Percentiles rank a stretch among this genome's conserved stretches.
phyloP scores from a whole-genome alignment of 2,329 filamentous ascomycete species.

The Sarocladiaceae sp. region DNA sequence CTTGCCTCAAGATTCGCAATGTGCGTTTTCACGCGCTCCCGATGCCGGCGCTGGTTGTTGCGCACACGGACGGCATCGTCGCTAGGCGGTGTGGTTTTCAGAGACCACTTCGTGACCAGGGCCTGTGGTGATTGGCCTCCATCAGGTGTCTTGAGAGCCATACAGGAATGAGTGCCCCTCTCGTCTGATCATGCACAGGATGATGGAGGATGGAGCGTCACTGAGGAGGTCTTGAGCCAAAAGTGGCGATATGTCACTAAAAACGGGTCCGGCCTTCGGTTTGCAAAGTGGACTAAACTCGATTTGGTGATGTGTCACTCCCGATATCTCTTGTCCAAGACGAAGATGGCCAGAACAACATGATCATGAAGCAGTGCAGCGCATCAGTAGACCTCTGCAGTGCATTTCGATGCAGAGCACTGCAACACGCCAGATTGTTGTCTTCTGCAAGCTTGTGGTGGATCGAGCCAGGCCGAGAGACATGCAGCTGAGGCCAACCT shows the following conservation, averaged over 20 bases:
- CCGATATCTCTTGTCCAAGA: too few species aligned
- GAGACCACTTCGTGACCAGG: slow-evolving; percentile 2
- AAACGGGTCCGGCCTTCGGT: background rate
- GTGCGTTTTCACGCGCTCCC: slow-evolving; percentile 33
- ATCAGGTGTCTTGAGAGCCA: too few species aligned
- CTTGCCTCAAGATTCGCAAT: slow-evolving; percentile 23
- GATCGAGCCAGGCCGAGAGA: background rate
- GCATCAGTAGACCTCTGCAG: background rate
- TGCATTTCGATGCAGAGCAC: background rate
- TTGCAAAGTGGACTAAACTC: background rate
- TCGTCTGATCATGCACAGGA: too few species aligned
- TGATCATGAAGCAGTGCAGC: too few species aligned
- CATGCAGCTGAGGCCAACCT: slow-evolving; percentile 3
- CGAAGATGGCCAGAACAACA: too few species aligned
- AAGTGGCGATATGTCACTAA: slow-evolving; percentile 8
- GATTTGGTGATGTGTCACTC: background rate
- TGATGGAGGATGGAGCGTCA: background rate
- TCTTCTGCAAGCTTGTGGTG: background rate
- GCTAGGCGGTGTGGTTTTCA: slow-evolving; percentile 16
- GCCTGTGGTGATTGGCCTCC: background rate
- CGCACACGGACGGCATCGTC: slow-evolving; percentile 33
- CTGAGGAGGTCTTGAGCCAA: background rate
- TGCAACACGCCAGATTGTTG: too few species aligned
- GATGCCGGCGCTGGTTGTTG: slow-evolving; percentile 46
- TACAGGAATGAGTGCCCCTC: background rate